Conservation (phyloP, 2,329 filamentous ascomycete species). For the Arthrobotrys entomopaga region DNA sequence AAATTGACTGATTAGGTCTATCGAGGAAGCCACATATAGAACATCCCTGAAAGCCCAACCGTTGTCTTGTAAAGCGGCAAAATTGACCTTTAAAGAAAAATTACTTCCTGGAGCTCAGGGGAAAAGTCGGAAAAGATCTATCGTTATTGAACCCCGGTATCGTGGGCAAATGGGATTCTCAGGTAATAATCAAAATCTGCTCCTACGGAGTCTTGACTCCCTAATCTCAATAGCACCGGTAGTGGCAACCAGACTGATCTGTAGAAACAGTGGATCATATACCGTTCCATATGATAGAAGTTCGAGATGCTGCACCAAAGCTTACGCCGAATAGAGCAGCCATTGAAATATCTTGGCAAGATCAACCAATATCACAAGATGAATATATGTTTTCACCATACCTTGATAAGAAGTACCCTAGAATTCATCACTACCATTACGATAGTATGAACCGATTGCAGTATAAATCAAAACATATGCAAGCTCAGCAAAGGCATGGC, state of each 20-base stretch:
- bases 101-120: constrained; percentile 21
- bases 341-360: constrained; percentile 35
- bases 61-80: constrained; percentile 12
- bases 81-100: constrained; percentile 22
- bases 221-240: no score
- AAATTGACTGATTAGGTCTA: constrained; percentile 11
- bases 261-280: constrained; percentile 24
- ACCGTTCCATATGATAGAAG: constrained; percentile 25
- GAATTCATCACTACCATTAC: constrained; percentile 39
- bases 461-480: constrained; percentile 13
- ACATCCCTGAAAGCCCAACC: constrained; percentile 22
- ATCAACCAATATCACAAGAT: background rate
- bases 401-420: constrained; percentile 4
- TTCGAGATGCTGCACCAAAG: constrained; percentile 19
- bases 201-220: background rate
- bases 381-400: constrained; percentile 36
- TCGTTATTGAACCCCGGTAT: constrained; percentile 26
- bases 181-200: background rate
- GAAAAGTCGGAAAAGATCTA: constrained; percentile 25
- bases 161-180: constrained; percentile 29
- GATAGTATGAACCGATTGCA: constrained; percentile 21
- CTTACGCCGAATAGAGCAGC: constrained; percentile 15
- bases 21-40: constrained; percentile 26
- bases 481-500: constrained; percentile 8
- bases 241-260: no score